These are phyloP conservation scores for Thinopyrum obtusiflorum DNA, from an alignment of 202 grass and related monocot species.

Conservation along the genomic window DNA sequence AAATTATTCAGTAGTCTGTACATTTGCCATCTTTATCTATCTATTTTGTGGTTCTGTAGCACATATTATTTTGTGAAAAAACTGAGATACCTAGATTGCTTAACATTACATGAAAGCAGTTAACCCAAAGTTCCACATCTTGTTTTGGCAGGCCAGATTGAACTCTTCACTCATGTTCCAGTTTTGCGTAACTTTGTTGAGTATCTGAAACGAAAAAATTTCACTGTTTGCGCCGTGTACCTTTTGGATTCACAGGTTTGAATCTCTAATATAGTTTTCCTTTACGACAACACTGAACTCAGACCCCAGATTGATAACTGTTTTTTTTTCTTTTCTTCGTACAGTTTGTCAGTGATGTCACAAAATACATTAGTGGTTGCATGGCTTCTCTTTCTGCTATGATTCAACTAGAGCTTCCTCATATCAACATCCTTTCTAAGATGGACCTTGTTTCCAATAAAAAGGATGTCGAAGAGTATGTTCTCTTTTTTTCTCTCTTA, in stretches of 20 bases:
- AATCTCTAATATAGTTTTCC: constrained; percentile 9
- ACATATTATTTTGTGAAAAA: background rate
- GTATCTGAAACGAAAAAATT: constrained; percentile 82
- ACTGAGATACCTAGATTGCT: background rate
- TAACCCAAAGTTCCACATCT: constrained; percentile 30
- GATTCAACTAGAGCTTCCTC: constrained; percentile 97
- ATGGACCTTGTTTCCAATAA: constrained; percentile 93
- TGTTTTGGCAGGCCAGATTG: constrained; percentile 87
- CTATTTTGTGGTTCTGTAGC: background rate
- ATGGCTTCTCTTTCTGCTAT: constrained; percentile 97
- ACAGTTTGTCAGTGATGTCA: constrained; percentile 90
- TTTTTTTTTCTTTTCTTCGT: constrained; percentile 24
- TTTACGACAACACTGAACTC: background rate
- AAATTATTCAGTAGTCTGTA: background rate
- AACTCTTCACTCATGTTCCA: constrained; percentile 93
- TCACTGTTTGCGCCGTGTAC: constrained; percentile 89
- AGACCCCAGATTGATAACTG: background rate
- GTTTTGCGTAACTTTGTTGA: constrained; percentile 89
- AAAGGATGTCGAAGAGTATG: constrained; percentile 89
- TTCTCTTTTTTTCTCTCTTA: background rate
- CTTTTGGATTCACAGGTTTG: constrained; percentile 93
- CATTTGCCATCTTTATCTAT: constrained; percentile 8
- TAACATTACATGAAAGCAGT: constrained; percentile 13
- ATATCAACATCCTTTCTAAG: constrained; percentile 96
- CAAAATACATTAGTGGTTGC: constrained; percentile 96